Conservation (phyloP, 2,329 filamentous ascomycete genomes). For the Xylariaceae sp. region DNA sequence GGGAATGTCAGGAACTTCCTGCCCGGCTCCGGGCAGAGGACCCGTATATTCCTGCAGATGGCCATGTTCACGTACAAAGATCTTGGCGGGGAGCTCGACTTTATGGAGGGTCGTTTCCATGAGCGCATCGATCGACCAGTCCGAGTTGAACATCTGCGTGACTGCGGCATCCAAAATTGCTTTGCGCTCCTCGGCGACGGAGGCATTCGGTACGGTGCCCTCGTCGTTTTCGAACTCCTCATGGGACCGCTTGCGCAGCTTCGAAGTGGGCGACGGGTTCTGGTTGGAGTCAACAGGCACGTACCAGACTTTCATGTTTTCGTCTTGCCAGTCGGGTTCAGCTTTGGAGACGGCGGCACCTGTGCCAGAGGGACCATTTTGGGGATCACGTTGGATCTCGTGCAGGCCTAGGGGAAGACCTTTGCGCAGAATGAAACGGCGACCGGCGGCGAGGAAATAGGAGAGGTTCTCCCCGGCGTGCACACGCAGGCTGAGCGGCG, state of each 20-base stretch:
- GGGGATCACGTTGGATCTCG: constrained; percentile 55
- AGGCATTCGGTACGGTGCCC: background rate
- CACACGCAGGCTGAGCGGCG: constrained; percentile 49
- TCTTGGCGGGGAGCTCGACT: constrained; percentile 60
- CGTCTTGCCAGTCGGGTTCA: constrained; percentile 67
- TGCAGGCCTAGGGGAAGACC: constrained; percentile 66
- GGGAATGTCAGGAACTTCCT: constrained; percentile 55
- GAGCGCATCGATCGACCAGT: constrained; percentile 68
- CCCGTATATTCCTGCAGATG: constrained; percentile 66
- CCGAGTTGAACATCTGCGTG: constrained; percentile 72
- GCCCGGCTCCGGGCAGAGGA: constrained; percentile 51
- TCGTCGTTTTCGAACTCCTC: constrained; percentile 40
- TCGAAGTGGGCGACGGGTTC: constrained; percentile 20
- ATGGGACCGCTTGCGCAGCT: constrained; percentile 35
- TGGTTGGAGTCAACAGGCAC: constrained; percentile 50
- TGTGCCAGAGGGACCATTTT: constrained; percentile 37
- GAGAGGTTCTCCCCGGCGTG: constrained; percentile 77
- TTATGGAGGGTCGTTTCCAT: constrained; percentile 60
- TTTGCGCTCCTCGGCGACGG: constrained; percentile 38
- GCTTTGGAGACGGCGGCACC: constrained; percentile 35
- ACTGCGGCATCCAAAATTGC: constrained; percentile 57
- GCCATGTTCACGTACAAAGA: constrained; percentile 64
- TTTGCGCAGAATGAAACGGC: constrained; percentile 81
- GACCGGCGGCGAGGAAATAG: constrained; percentile 74
- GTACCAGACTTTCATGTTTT: constrained; percentile 78